phyloP scores from a whole-genome alignment of 2,329 filamentous ascomycete genomes.

The Trichoderma arundinaceum region DNA sequence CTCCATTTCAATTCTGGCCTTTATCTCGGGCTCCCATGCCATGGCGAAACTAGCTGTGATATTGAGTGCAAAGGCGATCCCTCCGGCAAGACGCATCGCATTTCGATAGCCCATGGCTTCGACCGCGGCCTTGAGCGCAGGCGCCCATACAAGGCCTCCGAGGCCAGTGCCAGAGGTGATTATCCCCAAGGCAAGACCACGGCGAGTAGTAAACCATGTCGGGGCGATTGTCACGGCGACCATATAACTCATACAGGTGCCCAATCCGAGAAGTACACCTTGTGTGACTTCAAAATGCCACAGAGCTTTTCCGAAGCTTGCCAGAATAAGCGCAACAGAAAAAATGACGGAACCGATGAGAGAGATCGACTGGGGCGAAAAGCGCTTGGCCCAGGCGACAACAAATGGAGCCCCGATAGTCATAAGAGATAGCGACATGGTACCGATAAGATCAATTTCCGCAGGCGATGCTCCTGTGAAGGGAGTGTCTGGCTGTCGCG shows the following conservation, averaged over 20 bases:
- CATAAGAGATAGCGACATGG: constrained; percentile 18
- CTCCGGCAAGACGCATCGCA: constrained; percentile 16
- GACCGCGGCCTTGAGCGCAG: constrained; percentile 12
- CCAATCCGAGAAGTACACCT: constrained; percentile 4
- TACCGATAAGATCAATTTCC: constrained; percentile 17
- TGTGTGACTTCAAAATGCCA: constrained; percentile 24
- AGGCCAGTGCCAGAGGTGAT: constrained; percentile 23
- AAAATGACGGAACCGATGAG: constrained; percentile 11
- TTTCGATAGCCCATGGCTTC: constrained; percentile 18
- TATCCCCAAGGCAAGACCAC: constrained; percentile 12
- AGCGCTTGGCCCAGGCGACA: constrained; percentile 22
- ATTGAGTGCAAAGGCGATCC: constrained; percentile 13
- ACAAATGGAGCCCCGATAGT: constrained; percentile 22
- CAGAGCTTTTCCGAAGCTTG: constrained; percentile 14
- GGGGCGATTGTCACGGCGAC: constrained; percentile 17
- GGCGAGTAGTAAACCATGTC: constrained; percentile 6
- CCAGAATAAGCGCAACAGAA: constrained; percentile 8
- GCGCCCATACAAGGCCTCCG: constrained; percentile 21
- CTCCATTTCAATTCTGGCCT: constrained; percentile 10
- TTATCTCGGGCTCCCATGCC: constrained; percentile 10
- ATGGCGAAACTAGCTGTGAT: not conserved
- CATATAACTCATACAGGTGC: constrained; percentile 17
- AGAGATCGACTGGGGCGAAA: constrained; percentile 12
- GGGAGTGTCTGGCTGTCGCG: constrained; percentile 11
- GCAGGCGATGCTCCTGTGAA: constrained; percentile 22